Conservation (phyloP, 1,139 yeast genomes). For the Debaryomyces coudertii region DNA sequence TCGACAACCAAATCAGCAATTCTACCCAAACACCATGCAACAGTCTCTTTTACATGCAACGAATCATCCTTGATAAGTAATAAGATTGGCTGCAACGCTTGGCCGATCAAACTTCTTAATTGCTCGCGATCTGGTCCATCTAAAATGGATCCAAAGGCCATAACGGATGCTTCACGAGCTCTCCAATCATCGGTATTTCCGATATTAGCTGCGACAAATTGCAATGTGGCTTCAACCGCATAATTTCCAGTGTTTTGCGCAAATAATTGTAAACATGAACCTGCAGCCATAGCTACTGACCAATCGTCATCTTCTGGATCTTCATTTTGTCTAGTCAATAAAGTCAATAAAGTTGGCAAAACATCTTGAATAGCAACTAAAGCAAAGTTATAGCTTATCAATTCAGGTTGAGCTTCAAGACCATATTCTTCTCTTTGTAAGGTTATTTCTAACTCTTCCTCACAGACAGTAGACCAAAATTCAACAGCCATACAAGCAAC, state of each 20-base stretch:
- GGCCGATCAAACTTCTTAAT: slow-evolving; percentile 66
- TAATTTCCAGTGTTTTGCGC: slow-evolving; percentile 88
- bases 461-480: slow-evolving; percentile 97
- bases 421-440: slow-evolving; percentile 65
- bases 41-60: slow-evolving; percentile 92
- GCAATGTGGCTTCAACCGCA: slow-evolving; percentile 81
- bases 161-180: slow-evolving; percentile 93
- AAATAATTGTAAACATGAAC: slow-evolving; percentile 91
- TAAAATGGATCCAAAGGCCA: slow-evolving; percentile 97
- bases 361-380: slow-evolving; percentile 81
- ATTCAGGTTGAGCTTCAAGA: slow-evolving; percentile 36
- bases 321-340: slow-evolving; percentile 87
- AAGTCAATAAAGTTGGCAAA: slow-evolving; percentile 77
- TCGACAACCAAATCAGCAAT: slow-evolving; percentile 86
- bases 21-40: slow-evolving; percentile 97
- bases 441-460: slow-evolving; percentile 86
- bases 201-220: slow-evolving; percentile 79
- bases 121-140: slow-evolving; percentile 90
- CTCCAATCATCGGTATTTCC: slow-evolving; percentile 65
- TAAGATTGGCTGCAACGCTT: slow-evolving; percentile 81
- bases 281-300: slow-evolving; percentile 99
- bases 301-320: slow-evolving; percentile 94
- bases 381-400: slow-evolving; percentile 72
- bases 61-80: slow-evolving; percentile 70
- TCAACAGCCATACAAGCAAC: slow-evolving; percentile 99